phyloP scores from a whole-genome alignment of 164 flowering plant genomes.

The Nymphaea colorata region DNA sequence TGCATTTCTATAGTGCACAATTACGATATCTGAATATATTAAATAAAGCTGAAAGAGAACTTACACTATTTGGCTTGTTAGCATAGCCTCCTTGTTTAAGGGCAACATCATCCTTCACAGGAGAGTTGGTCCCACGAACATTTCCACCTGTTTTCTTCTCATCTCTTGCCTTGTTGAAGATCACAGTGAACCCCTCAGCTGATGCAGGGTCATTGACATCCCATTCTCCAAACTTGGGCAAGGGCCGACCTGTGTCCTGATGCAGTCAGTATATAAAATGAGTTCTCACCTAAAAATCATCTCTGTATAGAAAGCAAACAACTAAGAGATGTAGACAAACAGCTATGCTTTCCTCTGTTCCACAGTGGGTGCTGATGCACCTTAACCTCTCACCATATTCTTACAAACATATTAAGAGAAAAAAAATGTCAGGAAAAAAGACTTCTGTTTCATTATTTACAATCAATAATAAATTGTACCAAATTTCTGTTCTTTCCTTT shows the following conservation, averaged over 20 bases:
- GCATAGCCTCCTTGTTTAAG: slow-evolving; percentile 33
- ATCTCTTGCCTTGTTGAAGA: slow-evolving; percentile 89
- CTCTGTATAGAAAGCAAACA: no score
- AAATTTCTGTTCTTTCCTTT: no score
- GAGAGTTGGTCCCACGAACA: slow-evolving; percentile 39
- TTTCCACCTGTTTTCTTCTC: slow-evolving; percentile 89
- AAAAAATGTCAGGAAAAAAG: no score
- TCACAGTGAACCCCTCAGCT: slow-evolving; percentile 90
- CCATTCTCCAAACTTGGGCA: slow-evolving; percentile 98
- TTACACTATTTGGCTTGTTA: slow-evolving; percentile 56
- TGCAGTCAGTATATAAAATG: neutral
- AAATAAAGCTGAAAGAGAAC: slow-evolving; percentile 10
- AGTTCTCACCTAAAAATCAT: no score
- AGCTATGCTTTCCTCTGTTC: no score
- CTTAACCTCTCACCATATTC: no score
- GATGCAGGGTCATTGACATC: slow-evolving; percentile 96
- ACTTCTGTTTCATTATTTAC: no score
- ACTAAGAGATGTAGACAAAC: no score
- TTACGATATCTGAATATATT: neutral
- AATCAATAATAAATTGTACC: no score
- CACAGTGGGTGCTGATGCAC: no score
- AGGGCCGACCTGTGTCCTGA: slow-evolving; percentile 79
- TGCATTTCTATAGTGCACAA: no score
- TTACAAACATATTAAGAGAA: no score
- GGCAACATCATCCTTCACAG: slow-evolving; percentile 34